phyloP scores from a whole-genome alignment of 306 rosid genomes.

The Psophocarpus tetragonolobus region DNA sequence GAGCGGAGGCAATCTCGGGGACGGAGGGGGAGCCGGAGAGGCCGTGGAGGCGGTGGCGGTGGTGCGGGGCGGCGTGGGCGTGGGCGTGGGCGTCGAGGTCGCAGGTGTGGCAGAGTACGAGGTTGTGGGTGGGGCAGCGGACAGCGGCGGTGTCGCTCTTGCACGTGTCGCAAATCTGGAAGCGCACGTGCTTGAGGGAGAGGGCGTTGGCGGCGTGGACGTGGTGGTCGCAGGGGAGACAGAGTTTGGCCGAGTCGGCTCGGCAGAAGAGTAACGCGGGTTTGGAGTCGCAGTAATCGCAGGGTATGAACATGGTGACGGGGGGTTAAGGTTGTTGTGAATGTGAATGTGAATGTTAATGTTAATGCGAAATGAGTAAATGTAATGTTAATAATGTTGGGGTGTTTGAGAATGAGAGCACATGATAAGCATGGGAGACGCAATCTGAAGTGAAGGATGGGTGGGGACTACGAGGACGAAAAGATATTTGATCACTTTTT shows the following conservation, averaged over 20 bases:
- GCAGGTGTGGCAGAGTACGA: conserved; percentile 43
- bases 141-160: conserved; percentile 32
- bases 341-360: no score
- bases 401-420: no score
- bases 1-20: conserved; percentile 26
- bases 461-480: conserved; percentile 6
- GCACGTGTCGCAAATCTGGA: conserved; percentile 43
- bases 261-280: conserved; percentile 43
- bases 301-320: conserved; percentile 22
- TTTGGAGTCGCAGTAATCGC: conserved; percentile 48
- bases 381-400: no score
- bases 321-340: no score
- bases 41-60: conserved; percentile 26
- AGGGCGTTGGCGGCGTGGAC: conserved; percentile 58
- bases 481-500: conserved; percentile 19
- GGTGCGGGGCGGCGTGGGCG: neutral
- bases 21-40: conserved; percentile 50
- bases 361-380: no score
- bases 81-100: conserved; percentile 32
- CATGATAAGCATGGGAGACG: conserved; percentile 42
- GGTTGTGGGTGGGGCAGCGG: conserved; percentile 32
- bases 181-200: conserved; percentile 55
- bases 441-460: conserved; percentile 11
- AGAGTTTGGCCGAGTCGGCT: conserved; percentile 51
- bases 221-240: conserved; percentile 49